Base-by-base conservation (phyloP, 306 rosid species). In the Acacia crassicarpa region DNA sequence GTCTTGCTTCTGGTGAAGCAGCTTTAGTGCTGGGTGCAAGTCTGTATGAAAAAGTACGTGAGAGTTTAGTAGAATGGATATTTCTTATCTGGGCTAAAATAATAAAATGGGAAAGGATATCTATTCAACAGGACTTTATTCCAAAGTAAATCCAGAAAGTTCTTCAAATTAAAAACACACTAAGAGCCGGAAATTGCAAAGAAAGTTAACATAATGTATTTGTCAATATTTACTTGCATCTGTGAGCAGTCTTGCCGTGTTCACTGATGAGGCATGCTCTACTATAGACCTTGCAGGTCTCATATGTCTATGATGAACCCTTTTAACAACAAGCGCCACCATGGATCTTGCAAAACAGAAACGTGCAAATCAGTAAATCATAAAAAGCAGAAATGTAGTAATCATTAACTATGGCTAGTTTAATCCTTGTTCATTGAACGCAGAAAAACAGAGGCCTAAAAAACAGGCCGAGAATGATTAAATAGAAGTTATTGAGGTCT, bases 231-330 rank as follows among this genome's bases (percentile, higher is more conserved):
- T 89, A 95, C 99, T 92, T 81, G 99, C 99, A 90, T 92, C 97
- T 1, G 94, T 91, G 80, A 95, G 99, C 48, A 92, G 89, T 82
- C 88, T 92, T 70, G 97, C 92, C 8, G 97, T 93, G 91, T 88
- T 90, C 22, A 73, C 82, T 76, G 93, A 72, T 0, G 93, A 89
- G 45, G 59, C 89, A 70, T 76, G 87, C 87, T 91, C 99, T 40
- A 86, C 78, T 56, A 91, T 91, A 56, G 91, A 85, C 86, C 86
- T n/a, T 56, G 87, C 54, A 32, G 75, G 70, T 76, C 81, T 84
- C 30, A 20, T 44, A 71, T n/a, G 72, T 13, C 70, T 82, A 51
- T 48, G 41, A 45, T 72, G 80, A n/a, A 84, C 76, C 23, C 69
- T 59, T 70, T 78, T 75, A 69, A 72, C 53, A 9, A 87, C 84